Evolutionary conservation across 2,329 filamentous ascomycete genomes (phyloP).

Genomic region (Emergomyces orientalis): DNA sequence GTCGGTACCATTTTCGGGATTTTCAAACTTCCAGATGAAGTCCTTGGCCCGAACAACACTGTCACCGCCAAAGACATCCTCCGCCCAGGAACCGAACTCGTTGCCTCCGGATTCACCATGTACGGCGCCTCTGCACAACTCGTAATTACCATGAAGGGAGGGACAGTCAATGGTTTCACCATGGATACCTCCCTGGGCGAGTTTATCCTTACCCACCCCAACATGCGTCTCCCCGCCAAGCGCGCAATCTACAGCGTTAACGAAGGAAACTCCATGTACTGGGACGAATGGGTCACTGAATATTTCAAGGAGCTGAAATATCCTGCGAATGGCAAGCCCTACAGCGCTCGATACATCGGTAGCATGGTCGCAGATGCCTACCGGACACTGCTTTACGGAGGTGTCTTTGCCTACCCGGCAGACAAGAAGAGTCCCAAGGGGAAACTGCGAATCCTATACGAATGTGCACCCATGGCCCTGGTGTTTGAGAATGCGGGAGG

Average conservation of each 20-base stretch:
- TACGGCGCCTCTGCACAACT: constrained; percentile 95
- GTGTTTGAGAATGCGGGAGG: constrained; percentile 97
- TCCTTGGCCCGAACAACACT: constrained; percentile 44
- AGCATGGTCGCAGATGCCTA: constrained; percentile 99
- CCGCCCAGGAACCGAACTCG: constrained; percentile 78
- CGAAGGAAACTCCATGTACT: constrained; percentile 96
- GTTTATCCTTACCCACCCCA: constrained; percentile 94
- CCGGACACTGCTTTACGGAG: constrained; percentile 86
- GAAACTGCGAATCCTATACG: constrained; percentile 93
- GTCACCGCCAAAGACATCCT: constrained; percentile 64
- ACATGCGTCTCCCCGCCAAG: constrained; percentile 77
- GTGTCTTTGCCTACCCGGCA: constrained; percentile 93
- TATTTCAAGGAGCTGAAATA: constrained; percentile 88
- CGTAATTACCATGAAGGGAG: constrained; percentile 92
- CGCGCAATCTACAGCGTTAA: constrained; percentile 95
- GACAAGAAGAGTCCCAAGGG: constrained; percentile 99
- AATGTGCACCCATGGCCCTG: constrained; percentile 98
- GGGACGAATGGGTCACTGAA: constrained; percentile 75
- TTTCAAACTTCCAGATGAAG: constrained; percentile 72
- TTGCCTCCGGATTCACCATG: constrained; percentile 99
- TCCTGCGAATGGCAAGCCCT: constrained; percentile 66
- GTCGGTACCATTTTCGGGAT: constrained; percentile 96
- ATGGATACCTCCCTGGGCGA: constrained; percentile 93
- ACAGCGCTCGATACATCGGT: constrained; percentile 90
- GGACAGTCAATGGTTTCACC: constrained; percentile 92